Evolutionary conservation across 208 protist species (phyloP).

Genomic region (Acanthamoeba castellanii): DNA sequence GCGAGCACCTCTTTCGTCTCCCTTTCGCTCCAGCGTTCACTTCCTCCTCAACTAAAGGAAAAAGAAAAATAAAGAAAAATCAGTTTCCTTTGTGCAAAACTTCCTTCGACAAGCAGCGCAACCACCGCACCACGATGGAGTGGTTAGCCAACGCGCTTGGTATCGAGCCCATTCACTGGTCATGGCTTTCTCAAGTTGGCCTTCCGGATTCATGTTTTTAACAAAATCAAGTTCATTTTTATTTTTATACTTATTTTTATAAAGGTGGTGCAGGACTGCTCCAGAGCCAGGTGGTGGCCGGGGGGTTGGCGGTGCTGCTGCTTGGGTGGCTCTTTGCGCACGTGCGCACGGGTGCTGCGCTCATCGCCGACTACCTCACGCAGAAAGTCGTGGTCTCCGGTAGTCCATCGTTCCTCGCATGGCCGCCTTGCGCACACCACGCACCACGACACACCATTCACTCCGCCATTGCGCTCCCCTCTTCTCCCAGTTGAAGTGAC

Average conservation of each 20-base stretch:
- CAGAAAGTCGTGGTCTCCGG: slow-evolving; percentile 59
- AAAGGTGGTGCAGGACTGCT: not conserved
- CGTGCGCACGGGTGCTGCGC: not conserved
- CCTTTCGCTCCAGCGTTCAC: not conserved
- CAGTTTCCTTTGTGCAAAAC: not conserved
- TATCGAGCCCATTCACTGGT: too few relatives aligned
- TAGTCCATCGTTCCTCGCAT: not conserved
- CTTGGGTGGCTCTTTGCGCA: slow-evolving; percentile 30
- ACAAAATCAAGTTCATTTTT: too few relatives aligned
- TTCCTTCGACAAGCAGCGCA: not conserved
- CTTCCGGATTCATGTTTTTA: too few relatives aligned
- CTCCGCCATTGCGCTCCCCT: not conserved
- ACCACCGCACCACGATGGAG: not conserved
- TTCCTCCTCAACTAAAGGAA: not conserved
- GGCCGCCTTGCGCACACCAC: not conserved
- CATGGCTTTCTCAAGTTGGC: too few relatives aligned
- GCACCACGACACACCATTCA: not conserved
- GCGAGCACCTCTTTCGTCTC: not conserved
- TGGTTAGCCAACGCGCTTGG: too few relatives aligned
- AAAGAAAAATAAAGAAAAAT: not conserved
- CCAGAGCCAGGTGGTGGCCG: slow-evolving; percentile 16
- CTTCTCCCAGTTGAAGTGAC: slow-evolving; percentile 43
- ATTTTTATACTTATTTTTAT: too few relatives aligned
- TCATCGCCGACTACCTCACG: not conserved
- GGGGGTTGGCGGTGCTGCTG: slow-evolving; percentile 40